Base-by-base conservation (phyloP, 2,329 filamentous ascomycete genomes). In the Fusarium tupiense region DNA sequence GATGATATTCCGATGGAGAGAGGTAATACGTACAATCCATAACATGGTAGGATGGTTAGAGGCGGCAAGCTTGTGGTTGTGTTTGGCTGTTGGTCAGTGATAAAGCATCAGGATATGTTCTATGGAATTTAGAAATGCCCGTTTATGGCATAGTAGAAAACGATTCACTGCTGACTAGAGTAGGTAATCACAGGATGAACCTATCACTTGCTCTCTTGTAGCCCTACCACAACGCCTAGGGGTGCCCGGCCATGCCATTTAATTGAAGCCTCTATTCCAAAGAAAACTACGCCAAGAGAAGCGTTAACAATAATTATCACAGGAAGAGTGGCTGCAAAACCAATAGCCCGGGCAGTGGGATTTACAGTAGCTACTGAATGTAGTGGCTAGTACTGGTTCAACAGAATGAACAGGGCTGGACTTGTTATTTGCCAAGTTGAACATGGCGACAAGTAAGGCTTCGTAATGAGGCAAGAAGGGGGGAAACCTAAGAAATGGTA, bases 321-420 rank as follows among this genome's bases (percentile, higher is more conserved):
- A 54, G 50, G 41, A 35, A 43, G 13, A 73, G 46, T 69, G 66
- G 70, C 50, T 73, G 58, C 58, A 40, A 41, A 59, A 60, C 70
- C 60, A 73, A 62, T 65, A 61, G 69, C 69, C 69, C 16, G 56
- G 56, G 46, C 44, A 43, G 69, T 57, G 60, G 56, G 57, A 70
- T 67, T 54, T 54, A 47, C 26, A 29, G 44, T 29, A 59, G 54
- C 29, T 37, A 26, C 19, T 50, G 35, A 19, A 37, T 19, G 35
- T 37, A 37, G 35, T 19, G 6, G 35, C 35, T 37, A 37, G 35
- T 19, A 37, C 35, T 37, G 35, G 61, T 71, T 59, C 26, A 41
- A 40, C 26, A 66, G 33, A 59, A 71, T 56, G 57, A 63, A 43
- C 63, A 54, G 47, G 61, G 29, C 49, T 72, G 64, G 46, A 47